Evolutionary conservation across 352 stramenopile genomes (phyloP).

Genomic region (Globisporangium spiculum): DNA sequence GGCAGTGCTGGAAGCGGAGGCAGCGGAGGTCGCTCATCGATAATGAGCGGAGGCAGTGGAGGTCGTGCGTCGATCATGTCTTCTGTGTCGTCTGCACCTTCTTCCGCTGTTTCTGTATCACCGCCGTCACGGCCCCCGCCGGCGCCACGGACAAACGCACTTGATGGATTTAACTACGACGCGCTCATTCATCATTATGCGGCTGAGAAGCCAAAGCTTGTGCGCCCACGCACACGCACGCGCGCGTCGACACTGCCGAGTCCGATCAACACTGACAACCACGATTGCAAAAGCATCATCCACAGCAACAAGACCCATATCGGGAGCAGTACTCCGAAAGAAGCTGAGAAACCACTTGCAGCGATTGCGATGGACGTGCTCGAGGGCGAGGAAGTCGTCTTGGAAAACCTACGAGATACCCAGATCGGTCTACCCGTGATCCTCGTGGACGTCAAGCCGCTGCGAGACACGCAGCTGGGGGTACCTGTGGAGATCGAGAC

Average conservation of each 20-base stretch:
- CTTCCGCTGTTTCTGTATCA: not conserved
- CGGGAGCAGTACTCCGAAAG: not conserved
- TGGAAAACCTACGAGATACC: slow-evolving; percentile 5
- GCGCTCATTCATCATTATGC: slow-evolving; percentile 34
- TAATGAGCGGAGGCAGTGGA: not conserved
- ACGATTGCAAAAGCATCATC: not conserved
- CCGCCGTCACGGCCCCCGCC: slow-evolving; percentile 1
- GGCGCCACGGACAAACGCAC: slow-evolving; percentile 2
- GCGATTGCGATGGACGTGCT: slow-evolving; percentile 3
- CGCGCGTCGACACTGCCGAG: slow-evolving; percentile 12
- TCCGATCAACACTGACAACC: not conserved
- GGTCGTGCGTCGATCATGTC: not conserved
- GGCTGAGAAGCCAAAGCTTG: not conserved
- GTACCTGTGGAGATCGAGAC: slow-evolving; percentile 11
- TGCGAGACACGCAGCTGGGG: slow-evolving; percentile 12
- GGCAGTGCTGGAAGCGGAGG: not conserved
- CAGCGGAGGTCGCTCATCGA: not conserved
- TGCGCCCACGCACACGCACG: not conserved
- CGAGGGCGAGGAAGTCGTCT: slow-evolving; percentile 1
- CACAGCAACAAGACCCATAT: not conserved
- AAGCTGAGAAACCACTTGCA: not conserved
- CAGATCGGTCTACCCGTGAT: slow-evolving; percentile 14
- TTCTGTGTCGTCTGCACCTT: not conserved
- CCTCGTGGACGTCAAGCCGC: slow-evolving; percentile 8
- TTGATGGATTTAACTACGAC: slow-evolving; percentile 40